Conservation (phyloP, 352 stramenopile species). For the Phytopythium cucurbitacearum region DNA sequence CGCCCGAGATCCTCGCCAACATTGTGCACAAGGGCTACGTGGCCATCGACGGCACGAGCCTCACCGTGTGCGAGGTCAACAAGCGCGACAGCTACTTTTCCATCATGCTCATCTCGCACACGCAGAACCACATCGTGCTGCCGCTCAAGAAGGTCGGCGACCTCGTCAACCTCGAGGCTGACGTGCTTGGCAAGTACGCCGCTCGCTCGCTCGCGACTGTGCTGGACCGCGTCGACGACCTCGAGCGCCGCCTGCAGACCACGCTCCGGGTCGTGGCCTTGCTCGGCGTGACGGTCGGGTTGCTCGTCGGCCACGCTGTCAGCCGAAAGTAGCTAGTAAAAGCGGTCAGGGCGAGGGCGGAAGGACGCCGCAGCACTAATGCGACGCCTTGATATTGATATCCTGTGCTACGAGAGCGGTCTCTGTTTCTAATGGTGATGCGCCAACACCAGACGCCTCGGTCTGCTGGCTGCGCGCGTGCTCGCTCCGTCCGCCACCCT, state of each 20-base stretch:
- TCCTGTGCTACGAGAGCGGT: too few species aligned
- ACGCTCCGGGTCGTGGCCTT: slow-evolving; percentile 15
- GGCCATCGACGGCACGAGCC: slow-evolving; percentile 96
- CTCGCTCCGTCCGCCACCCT: neutral
- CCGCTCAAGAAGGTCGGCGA: slow-evolving; percentile 89
- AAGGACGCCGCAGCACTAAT: slow-evolving; percentile 4
- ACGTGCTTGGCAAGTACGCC: slow-evolving; percentile 92
- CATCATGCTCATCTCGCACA: slow-evolving; percentile 99
- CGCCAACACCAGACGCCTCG: too few species aligned
- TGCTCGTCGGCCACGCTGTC: slow-evolving; percentile 28
- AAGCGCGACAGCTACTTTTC: slow-evolving; percentile 90
- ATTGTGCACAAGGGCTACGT: slow-evolving; percentile 95
- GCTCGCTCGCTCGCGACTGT: slow-evolving; percentile 67
- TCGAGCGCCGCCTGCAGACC: slow-evolving; percentile 50
- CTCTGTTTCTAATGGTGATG: too few species aligned
- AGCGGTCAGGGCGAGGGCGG: too few species aligned
- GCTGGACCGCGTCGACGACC: slow-evolving; percentile 45
- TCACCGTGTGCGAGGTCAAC: slow-evolving; percentile 95
- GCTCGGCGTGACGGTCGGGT: slow-evolving; percentile 7
- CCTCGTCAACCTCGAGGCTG: slow-evolving; percentile 89
- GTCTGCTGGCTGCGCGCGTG: too few species aligned
- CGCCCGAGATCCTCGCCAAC: slow-evolving; percentile 85
- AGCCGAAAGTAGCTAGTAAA: neutral
- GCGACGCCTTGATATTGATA: neutral
- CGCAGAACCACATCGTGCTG: slow-evolving; percentile 96